Evolutionary conservation across 768 basidiomycete genomes (phyloP).

Genomic region (Lepiota venenata): DNA sequence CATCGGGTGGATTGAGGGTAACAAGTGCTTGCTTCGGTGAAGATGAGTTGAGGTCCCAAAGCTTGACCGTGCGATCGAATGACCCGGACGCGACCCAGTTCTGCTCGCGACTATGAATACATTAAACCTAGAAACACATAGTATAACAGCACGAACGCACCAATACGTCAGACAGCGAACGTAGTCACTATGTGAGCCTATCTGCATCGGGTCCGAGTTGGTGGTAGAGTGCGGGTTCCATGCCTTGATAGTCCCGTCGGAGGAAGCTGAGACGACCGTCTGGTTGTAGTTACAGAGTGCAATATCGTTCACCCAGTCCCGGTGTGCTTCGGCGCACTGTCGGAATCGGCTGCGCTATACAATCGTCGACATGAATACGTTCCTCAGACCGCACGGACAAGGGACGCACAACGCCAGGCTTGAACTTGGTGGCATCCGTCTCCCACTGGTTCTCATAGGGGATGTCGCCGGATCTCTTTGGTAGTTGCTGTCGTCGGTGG

Average conservation of each 20-base stretch:
- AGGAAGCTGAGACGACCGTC: constrained; percentile 92
- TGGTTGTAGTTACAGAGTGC: constrained; percentile 90
- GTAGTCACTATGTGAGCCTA: constrained; percentile 84
- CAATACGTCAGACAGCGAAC: constrained; percentile 77
- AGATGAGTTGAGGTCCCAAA: constrained; percentile 79
- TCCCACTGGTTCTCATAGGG: constrained; percentile 81
- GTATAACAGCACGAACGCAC: constrained; percentile 32
- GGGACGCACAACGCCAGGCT: constrained; percentile 45
- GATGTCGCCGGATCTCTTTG: constrained; percentile 32
- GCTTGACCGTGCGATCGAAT: constrained; percentile 89
- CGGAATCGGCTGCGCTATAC: constrained; percentile 64
- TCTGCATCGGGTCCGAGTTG: constrained; percentile 55
- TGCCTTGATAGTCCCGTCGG: constrained; percentile 90
- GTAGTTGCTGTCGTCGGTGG: constrained; percentile 30
- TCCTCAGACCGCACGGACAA: not conserved
- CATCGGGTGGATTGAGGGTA: constrained; percentile 66
- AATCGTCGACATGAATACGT: constrained; percentile 10
- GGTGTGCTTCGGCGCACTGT: constrained; percentile 85
- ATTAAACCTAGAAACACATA: constrained; percentile 9
- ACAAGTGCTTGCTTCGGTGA: constrained; percentile 47
- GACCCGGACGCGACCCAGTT: constrained; percentile 92
- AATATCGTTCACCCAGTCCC: constrained; percentile 97
- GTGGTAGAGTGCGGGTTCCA: constrained; percentile 81
- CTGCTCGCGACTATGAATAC: constrained; percentile 59
- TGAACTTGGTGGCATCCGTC: constrained; percentile 53